Evolutionary conservation across 108 stramenopile genomes (phyloP), one percentile per base, ranked within the genome.

Genomic region (Pseudonitzschia multiseries): DNA sequence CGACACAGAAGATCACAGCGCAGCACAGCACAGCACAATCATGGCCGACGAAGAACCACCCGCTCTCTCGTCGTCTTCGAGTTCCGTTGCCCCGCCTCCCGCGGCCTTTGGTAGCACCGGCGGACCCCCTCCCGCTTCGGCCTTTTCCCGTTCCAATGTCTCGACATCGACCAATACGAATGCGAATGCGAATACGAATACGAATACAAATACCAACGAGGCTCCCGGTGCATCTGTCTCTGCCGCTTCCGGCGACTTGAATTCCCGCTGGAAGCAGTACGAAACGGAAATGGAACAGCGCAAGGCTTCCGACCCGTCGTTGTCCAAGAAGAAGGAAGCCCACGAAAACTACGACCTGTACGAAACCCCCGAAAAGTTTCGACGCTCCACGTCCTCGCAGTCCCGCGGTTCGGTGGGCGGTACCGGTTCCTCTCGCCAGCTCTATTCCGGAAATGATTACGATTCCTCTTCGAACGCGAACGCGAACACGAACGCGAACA

Each of bases 191-290:
- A n/a, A n/a, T n/a, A n/a, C n/a, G n/a, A n/a, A n/a, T n/a, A n/a
- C n/a, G n/a, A n/a, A n/a, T n/a, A n/a, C n/a, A n/a, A n/a, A n/a
- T n/a, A n/a, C n/a, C n/a, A n/a, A n/a, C n/a, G n/a, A n/a, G n/a
- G 64, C 46, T 59, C 42, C n/a, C 24, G 21, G n/a, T n/a, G n/a
- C n/a, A n/a, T n/a, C n/a, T n/a, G n/a, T n/a, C n/a, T n/a, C 26
- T 21, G 24, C 51, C 1, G 29, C 43, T 21, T 24, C 42, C 1
- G 42, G 59, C n/a, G 75, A 76, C 18, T 33, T 76, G 24, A 76
- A 63, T 63, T 54, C 48, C 33, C 75, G 75, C 21, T 77, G 77
- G 77, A 68, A 77, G 43, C 59, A 69, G 26, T 69, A 69, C 44
- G 65, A 74, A 52, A n/a, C 40, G 40, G 54, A 71, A 56, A 48